A percentile compares a stretch with the other conserved stretches of the same genome.
These are phyloP conservation scores for Bipolaris sorokiniana DNA, from an alignment of 2,329 filamentous ascomycete species.

Conservation along the genomic window DNA sequence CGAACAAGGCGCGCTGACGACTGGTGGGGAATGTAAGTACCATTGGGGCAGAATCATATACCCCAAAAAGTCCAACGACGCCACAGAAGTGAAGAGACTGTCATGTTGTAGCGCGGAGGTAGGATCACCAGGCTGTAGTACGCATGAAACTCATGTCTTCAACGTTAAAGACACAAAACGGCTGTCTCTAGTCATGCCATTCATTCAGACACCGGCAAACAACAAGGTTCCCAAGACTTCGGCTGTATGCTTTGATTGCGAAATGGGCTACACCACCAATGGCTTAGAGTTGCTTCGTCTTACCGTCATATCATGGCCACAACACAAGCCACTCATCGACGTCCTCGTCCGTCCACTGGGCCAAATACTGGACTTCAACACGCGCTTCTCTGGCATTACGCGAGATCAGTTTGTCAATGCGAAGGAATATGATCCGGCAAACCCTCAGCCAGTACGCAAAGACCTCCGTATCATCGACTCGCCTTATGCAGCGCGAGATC, in stretches of 20 bases:
- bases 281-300: slow-evolving; percentile 90
- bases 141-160: slow-evolving; percentile 79
- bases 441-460: slow-evolving; percentile 32
- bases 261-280: slow-evolving; percentile 93
- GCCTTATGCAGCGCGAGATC: slow-evolving; percentile 73
- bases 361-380: slow-evolving; percentile 87
- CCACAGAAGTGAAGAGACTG: slow-evolving; percentile 65
- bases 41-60: slow-evolving; percentile 75
- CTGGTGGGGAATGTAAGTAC: slow-evolving; percentile 77
- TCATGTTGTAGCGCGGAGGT: slow-evolving; percentile 79
- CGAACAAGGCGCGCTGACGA: slow-evolving; percentile 75
- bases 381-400: slow-evolving; percentile 85
- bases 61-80: slow-evolving; percentile 60
- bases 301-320: slow-evolving; percentile 87
- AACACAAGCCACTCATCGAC: slow-evolving; percentile 76
- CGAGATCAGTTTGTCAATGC: slow-evolving; percentile 77
- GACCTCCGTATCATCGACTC: slow-evolving; percentile 75
- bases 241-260: slow-evolving; percentile 89
- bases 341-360: slow-evolving; percentile 84
- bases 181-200: slow-evolving; percentile 79
- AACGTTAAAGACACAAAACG: slow-evolving; percentile 78
- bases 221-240: slow-evolving; percentile 50
- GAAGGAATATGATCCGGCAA: slow-evolving; percentile 37
- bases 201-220: slow-evolving; percentile 76
- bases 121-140: slow-evolving; percentile 80